Conservation (phyloP, 2,329 filamentous ascomycete species). For the Calonectria pteridis region DNA sequence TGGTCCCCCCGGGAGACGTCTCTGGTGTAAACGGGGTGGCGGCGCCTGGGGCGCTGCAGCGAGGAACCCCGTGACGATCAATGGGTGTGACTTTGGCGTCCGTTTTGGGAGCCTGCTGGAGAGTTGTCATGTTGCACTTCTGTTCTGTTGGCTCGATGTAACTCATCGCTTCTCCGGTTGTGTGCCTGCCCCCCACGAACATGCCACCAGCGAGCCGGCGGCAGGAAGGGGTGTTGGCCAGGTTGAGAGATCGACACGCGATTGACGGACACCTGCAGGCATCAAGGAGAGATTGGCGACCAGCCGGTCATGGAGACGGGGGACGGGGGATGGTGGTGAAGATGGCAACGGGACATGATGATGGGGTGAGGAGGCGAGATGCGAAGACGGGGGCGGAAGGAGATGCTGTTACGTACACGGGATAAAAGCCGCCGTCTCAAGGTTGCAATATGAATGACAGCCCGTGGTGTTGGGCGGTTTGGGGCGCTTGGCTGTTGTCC, state of each 20-base stretch:
- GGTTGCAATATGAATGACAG: not conserved
- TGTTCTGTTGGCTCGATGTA: constrained; percentile 1
- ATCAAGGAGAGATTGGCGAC: not conserved
- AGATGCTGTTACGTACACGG: not conserved
- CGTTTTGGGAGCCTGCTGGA: constrained; percentile 4
- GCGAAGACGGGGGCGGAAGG: not conserved
- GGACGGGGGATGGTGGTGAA: not conserved
- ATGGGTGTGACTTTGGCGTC: constrained; percentile 4
- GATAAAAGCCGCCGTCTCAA: not conserved
- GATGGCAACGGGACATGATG: not conserved
- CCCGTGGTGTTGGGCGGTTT: not conserved
- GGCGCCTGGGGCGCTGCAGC: constrained; percentile 3
- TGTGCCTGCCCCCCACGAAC: not conserved
- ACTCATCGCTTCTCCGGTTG: not conserved
- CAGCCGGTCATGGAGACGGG: not conserved
- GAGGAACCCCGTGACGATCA: constrained; percentile 20
- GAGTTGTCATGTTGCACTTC: constrained; percentile 8
- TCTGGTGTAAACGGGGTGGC: constrained; percentile 13
- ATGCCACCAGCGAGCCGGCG: constrained; percentile 10
- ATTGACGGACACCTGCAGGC: not conserved
- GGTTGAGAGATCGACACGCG: constrained; percentile 10
- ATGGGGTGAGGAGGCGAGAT: constrained; percentile 10
- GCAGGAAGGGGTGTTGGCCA: not conserved
- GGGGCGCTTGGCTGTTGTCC: not conserved
- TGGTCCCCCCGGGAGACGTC: not conserved